These are phyloP conservation scores for Nothopassalora personata DNA, from an alignment of 2,329 filamentous ascomycete genomes.

Conservation along the genomic window DNA sequence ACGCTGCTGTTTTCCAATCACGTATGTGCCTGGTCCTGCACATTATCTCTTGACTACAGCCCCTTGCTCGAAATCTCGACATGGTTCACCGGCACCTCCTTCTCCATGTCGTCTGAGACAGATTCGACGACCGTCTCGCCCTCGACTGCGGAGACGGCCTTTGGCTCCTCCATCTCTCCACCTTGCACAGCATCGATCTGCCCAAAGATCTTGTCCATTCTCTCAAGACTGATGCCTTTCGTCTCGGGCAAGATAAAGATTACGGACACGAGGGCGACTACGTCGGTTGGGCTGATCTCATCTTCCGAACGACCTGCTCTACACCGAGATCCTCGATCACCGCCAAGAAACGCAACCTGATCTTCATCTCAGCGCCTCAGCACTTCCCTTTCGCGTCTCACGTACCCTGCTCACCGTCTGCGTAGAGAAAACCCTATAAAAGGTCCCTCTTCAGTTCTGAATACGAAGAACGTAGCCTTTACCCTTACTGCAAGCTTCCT, in stretches of 20 bases:
- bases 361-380: no score
- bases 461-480: no score
- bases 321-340: no score
- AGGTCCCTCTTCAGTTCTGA: no score
- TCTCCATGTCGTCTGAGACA: conserved; percentile 7
- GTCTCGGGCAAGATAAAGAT: conserved; percentile 65
- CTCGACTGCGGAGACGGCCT: conserved; percentile 9
- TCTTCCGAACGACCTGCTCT: no score
- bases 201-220: conserved; percentile 28
- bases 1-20: not conserved
- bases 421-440: no score
- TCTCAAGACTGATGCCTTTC: conserved; percentile 47
- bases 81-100: conserved; percentile 9
- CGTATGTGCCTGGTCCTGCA: not conserved
- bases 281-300: no score
- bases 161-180: conserved; percentile 29
- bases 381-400: no score
- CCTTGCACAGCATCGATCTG: conserved; percentile 36
- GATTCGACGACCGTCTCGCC: conserved; percentile 1
- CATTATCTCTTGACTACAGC: not conserved
- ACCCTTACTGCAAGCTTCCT: no score
- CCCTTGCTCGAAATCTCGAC: conserved; percentile 5
- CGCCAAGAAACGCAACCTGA: no score
- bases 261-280: conserved; percentile 46
- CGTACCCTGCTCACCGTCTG: no score